phyloP scores from a whole-genome alignment of 2,329 filamentous ascomycete genomes.

The Colletotrichum abscissum region DNA sequence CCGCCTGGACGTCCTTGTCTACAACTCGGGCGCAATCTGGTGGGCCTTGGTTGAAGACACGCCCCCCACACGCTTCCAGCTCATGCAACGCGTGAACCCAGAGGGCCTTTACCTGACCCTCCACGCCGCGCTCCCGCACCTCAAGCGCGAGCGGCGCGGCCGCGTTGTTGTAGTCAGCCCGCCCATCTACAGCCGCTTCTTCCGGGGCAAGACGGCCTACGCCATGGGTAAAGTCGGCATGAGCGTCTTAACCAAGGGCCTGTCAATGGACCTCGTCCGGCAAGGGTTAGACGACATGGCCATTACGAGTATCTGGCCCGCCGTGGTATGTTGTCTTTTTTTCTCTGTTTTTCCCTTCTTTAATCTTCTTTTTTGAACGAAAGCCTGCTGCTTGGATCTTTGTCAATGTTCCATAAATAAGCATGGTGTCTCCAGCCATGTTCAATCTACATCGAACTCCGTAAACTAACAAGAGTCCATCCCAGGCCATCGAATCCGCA shows the following conservation, averaged over 20 bases:
- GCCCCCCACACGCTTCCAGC: constrained; percentile 76
- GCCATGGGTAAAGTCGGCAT: constrained; percentile 84
- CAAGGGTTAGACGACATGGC: constrained; percentile 76
- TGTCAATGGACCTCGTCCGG: constrained; percentile 83
- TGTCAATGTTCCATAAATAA: not conserved
- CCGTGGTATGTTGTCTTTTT: constrained; percentile 64
- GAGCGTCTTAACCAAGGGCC: constrained; percentile 82
- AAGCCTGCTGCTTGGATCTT: not conserved
- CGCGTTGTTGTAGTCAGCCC: constrained; percentile 84
- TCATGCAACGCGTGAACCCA: constrained; percentile 80
- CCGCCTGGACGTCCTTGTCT: constrained; percentile 79
- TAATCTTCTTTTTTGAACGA: not conserved
- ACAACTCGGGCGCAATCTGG: constrained; percentile 89
- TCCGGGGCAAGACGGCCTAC: constrained; percentile 87
- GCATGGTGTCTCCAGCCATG: not conserved
- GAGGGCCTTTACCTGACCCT: constrained; percentile 81
- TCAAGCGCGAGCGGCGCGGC: constrained; percentile 64
- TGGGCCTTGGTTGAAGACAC: constrained; percentile 82
- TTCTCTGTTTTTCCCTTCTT: not conserved
- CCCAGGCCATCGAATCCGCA: constrained; percentile 75
- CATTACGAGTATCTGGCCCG: constrained; percentile 86
- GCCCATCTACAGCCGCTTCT: constrained; percentile 87
- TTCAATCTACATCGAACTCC: not conserved
- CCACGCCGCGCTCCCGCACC: constrained; percentile 75
- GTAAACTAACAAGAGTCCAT: not conserved